A percentile compares a stretch with the other conserved stretches of the same genome.
phyloP scores from a whole-genome alignment of 768 basidiomycete species.

The Dacryopinax spathularia region DNA sequence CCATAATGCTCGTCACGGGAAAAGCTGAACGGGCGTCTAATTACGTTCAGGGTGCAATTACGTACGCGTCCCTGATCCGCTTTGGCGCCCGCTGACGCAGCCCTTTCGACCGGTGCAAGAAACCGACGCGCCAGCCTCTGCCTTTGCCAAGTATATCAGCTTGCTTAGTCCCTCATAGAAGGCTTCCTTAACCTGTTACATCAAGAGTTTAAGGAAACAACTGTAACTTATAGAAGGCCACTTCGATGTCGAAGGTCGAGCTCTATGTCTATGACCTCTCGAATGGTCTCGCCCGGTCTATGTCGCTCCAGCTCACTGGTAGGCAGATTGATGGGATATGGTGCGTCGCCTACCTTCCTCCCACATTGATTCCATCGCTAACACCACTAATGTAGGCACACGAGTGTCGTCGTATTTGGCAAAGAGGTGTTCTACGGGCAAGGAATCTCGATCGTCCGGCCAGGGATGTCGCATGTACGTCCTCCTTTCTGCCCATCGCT shows the following conservation, averaged over 20 bases:
- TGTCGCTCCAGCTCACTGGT: constrained; percentile 72
- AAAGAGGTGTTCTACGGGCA: constrained; percentile 85
- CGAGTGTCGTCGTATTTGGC: constrained; percentile 74
- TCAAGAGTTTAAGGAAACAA: too few relatives aligned
- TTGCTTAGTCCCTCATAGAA: too few relatives aligned
- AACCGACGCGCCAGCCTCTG: too few relatives aligned
- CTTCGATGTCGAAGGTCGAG: constrained; percentile 43
- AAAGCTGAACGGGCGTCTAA: too few relatives aligned
- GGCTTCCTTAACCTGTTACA: too few relatives aligned
- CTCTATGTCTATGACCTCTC: constrained; percentile 88
- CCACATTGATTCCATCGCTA: not conserved
- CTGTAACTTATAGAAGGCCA: too few relatives aligned
- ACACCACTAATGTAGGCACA: constrained; percentile 52
- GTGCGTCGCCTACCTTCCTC: constrained; percentile 29
- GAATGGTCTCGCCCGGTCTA: constrained; percentile 63
- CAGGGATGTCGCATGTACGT: constrained; percentile 73
- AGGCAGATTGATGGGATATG: constrained; percentile 89
- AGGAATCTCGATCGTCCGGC: constrained; percentile 56
- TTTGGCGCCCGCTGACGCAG: too few relatives aligned
- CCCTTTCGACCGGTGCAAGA: too few relatives aligned
- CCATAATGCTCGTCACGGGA: too few relatives aligned
- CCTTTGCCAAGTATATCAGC: too few relatives aligned
- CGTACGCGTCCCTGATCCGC: too few relatives aligned
- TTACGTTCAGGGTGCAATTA: too few relatives aligned
- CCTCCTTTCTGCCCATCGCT: not conserved